Evolutionary conservation across 2,329 filamentous ascomycete genomes (phyloP).

Genomic region (Calonectria multiphialidica): DNA sequence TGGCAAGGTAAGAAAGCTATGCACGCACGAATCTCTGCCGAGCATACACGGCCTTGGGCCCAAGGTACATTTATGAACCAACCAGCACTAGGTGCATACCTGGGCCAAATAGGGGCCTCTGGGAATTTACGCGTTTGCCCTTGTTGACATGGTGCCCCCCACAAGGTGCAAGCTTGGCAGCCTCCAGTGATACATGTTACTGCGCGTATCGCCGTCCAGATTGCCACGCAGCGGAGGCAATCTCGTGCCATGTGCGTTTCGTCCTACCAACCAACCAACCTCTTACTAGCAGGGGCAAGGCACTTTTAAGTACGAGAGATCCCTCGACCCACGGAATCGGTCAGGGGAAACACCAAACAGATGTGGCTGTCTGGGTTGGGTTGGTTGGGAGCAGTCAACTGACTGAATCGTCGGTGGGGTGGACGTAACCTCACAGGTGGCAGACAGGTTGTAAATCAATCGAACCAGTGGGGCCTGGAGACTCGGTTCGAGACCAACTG

Average conservation of each 20-base stretch:
- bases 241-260: neutral
- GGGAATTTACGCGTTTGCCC: neutral
- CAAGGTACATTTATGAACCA: conserved; percentile 13
- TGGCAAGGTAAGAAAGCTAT: neutral
- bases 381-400: neutral
- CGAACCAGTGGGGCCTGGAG: neutral
- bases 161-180: neutral
- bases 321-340: neutral
- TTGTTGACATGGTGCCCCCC: neutral
- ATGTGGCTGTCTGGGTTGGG: neutral
- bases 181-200: neutral
- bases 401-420: neutral
- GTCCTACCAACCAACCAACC: neutral
- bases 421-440: conserved; percentile 7
- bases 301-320: neutral
- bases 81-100: neutral
- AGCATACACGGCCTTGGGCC: neutral
- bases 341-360: neutral
- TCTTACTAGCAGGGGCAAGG: neutral
- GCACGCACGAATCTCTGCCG: neutral
- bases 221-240: neutral
- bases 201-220: neutral
- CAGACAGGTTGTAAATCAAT: neutral
- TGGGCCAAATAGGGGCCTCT: neutral
- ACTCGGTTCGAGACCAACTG: neutral